phyloP scores from a whole-genome alignment of 169 alveolate species.

The Eimeria maxima region DNA sequence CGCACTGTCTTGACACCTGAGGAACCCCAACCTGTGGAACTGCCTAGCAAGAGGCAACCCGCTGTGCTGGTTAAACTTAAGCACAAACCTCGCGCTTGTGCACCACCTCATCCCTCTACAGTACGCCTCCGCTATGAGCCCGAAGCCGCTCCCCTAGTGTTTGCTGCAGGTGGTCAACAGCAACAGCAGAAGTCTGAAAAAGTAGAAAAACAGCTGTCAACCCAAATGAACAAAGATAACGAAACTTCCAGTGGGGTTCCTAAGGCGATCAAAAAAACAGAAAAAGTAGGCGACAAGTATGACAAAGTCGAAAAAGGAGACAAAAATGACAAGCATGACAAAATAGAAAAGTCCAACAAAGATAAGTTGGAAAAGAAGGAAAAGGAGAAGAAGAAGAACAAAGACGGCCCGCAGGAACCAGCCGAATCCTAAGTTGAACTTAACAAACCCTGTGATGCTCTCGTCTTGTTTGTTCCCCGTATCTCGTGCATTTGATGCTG shows the following conservation, averaged over 20 bases:
- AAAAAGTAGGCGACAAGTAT: background rate
- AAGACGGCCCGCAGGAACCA: background rate
- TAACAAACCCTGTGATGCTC: background rate
- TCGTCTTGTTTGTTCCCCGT: background rate
- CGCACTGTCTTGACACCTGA: conserved; percentile 17
- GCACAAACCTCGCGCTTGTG: conserved; percentile 35
- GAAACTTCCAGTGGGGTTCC: background rate
- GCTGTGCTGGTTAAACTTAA: conserved; percentile 36
- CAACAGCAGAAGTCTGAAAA: background rate
- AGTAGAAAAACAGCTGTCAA: background rate
- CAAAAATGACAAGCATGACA: background rate
- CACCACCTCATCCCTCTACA: conserved; percentile 63
- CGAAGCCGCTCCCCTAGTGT: conserved; percentile 9
- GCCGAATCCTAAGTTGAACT: background rate
- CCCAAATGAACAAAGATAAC: background rate
- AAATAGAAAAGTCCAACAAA: conserved; percentile 7
- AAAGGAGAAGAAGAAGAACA: conserved; percentile 32
- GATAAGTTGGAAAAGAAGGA: conserved; percentile 32
- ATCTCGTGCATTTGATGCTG: background rate
- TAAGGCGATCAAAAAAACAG: background rate
- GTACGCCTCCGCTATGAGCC: conserved; percentile 55
- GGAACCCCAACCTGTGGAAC: conserved; percentile 37
- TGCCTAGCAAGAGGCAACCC: conserved; percentile 33
- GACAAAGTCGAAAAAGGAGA: background rate
- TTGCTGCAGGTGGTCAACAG: background rate